phyloP scores from a whole-genome alignment of 225 moss, liverwort and hornwort species.

The Sphagnum contortum region DNA sequence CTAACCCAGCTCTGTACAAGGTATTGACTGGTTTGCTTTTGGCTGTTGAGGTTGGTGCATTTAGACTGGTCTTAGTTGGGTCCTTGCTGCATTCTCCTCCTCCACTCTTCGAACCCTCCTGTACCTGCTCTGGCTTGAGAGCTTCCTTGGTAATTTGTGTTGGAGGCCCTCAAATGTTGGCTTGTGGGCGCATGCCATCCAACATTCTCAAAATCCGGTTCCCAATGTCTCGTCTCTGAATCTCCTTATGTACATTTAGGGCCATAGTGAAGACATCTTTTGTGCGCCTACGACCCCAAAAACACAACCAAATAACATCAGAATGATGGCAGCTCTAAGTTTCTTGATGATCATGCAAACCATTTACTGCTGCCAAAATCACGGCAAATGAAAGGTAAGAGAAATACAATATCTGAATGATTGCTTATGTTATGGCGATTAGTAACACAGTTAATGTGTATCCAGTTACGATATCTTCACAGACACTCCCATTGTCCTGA shows the following conservation, averaged over 20 bases:
- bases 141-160: constrained; percentile 10
- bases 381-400: too few species aligned
- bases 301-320: background rate
- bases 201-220: constrained; percentile 72
- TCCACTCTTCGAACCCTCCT: background rate
- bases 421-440: too few species aligned
- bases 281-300: constrained; percentile 54
- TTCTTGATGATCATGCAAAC: too few species aligned
- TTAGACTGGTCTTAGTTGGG: constrained; percentile 14
- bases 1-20: constrained; percentile 29
- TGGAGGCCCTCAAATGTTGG: constrained; percentile 69
- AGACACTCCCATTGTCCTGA: too few species aligned
- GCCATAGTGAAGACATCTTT: constrained; percentile 62
- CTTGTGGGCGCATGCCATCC: constrained; percentile 86
- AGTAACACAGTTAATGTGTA: too few species aligned
- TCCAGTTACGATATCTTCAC: too few species aligned
- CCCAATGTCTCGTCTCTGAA: constrained; percentile 83
- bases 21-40: constrained; percentile 34
- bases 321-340: too few species aligned
- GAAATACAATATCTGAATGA: too few species aligned
- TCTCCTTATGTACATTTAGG: constrained; percentile 76
- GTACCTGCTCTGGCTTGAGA: constrained; percentile 10
- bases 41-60: constrained; percentile 12
- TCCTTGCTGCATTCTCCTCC: background rate
- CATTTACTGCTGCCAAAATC: too few species aligned